These are phyloP conservation scores for Rheum nobile DNA, from an alignment of 148 eudicot genomes.

Conservation along the genomic window DNA sequence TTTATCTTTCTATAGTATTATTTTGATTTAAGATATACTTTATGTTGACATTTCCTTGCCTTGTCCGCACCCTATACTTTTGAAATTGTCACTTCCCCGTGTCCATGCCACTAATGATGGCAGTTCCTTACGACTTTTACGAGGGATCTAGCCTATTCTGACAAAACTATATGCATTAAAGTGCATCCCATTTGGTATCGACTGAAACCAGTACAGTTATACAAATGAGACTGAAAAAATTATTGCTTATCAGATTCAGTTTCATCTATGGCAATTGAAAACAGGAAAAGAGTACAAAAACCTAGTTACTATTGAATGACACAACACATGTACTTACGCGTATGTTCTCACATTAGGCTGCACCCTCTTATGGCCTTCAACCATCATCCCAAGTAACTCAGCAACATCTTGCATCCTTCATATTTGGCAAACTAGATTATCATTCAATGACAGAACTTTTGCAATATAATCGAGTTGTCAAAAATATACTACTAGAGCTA, in stretches of 20 bases:
- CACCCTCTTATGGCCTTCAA: conserved; percentile 73
- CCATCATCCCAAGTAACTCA: conserved; percentile 97
- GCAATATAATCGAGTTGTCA: neutral
- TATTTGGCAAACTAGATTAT: conserved; percentile 1
- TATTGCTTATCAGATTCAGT: neutral
- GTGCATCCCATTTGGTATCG: neutral
- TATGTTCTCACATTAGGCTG: conserved; percentile 88
- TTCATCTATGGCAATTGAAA: neutral
- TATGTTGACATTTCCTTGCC: neutral
- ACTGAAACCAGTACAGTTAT: neutral
- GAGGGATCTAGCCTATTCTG: neutral
- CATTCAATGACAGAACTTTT: neutral
- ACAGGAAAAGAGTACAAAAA: neutral
- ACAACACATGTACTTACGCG: conserved; percentile 51
- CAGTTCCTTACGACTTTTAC: neutral
- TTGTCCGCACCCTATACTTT: neutral
- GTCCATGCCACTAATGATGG: neutral
- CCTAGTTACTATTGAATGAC: neutral
- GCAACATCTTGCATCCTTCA: conserved; percentile 96
- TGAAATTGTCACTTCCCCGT: neutral
- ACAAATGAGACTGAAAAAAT: neutral
- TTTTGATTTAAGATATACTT: neutral
- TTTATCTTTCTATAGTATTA: neutral
- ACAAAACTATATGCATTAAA: neutral
- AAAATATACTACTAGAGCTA: neutral